Evolutionary conservation across 2,329 filamentous ascomycete genomes (phyloP).

Genomic region (Diaporthe citriasiana): DNA sequence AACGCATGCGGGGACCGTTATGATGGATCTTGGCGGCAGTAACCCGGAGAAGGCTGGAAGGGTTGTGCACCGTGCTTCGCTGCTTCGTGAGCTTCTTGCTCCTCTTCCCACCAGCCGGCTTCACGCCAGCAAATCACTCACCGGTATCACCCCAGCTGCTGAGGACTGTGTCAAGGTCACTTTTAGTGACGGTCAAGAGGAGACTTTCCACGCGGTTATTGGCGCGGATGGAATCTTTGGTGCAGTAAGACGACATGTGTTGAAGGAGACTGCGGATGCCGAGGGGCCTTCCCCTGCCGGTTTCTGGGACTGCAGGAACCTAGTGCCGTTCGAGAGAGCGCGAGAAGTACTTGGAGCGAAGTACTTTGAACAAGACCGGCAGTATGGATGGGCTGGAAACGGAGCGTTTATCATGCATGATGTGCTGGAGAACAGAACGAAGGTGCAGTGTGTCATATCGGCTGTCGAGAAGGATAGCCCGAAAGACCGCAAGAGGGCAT

Average conservation of each 20-base stretch:
- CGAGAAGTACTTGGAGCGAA: conserved; percentile 36
- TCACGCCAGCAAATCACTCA: conserved; percentile 43
- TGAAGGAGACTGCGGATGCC: conserved; percentile 34
- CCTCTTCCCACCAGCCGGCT: conserved; percentile 41
- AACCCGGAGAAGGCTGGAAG: conserved; percentile 24
- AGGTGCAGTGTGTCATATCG: conserved; percentile 43
- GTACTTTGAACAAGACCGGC: conserved; percentile 41
- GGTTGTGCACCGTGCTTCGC: conserved; percentile 45
- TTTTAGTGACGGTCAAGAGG: conserved; percentile 43
- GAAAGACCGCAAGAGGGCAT: conserved; percentile 35
- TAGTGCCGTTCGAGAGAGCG: conserved; percentile 43
- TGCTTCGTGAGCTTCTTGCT: conserved; percentile 44
- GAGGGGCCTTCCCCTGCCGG: conserved; percentile 39
- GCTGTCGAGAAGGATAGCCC: conserved; percentile 42
- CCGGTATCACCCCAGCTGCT: conserved; percentile 19
- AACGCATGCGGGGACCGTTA: conserved; percentile 35
- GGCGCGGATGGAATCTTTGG: conserved; percentile 47
- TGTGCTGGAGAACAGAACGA: conserved; percentile 42
- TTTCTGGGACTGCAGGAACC: conserved; percentile 42
- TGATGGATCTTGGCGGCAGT: conserved; percentile 42
- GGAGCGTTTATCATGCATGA: conserved; percentile 44
- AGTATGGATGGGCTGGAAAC: conserved; percentile 44
- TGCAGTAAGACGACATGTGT: conserved; percentile 43
- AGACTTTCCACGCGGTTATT: conserved; percentile 44
- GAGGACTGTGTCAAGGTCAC: conserved; percentile 28